phyloP scores from a whole-genome alignment of 352 stramenopile species.

The Elongisporangium undulatum region DNA sequence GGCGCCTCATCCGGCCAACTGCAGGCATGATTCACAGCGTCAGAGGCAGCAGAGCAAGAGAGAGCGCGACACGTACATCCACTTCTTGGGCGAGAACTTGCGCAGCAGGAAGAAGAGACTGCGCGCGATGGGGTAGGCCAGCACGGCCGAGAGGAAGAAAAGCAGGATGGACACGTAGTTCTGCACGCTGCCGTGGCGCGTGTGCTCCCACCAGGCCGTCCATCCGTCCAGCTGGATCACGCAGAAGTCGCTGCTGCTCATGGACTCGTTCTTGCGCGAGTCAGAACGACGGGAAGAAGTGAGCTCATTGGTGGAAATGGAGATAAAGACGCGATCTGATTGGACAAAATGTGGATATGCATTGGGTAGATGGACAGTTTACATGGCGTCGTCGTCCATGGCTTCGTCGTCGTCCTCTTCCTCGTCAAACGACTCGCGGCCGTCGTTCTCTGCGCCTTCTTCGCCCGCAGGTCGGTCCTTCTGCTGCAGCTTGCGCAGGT shows the following conservation, averaged over 20 bases:
- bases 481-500: conserved; percentile 58
- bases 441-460: conserved; percentile 19
- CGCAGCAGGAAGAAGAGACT: conserved; percentile 61
- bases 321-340: conserved; percentile 1
- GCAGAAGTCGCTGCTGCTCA: conserved; percentile 27
- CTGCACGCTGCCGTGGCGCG: conserved; percentile 35
- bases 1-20: conserved; percentile 66
- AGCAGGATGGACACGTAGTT: conserved; percentile 70
- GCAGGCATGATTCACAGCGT: background rate
- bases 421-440: conserved; percentile 47
- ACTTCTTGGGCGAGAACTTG: conserved; percentile 48
- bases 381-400: conserved; percentile 29
- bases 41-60: background rate
- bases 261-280: background rate
- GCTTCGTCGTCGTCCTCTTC: conserved; percentile 50
- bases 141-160: conserved; percentile 73
- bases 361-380: conserved; percentile 6
- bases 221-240: conserved; percentile 47
- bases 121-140: conserved; percentile 62
- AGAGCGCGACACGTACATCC: conserved; percentile 28
- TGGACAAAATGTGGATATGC: conserved; percentile 13
- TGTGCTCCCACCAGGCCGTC: conserved; percentile 52
- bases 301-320: background rate
- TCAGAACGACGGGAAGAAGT: background rate
- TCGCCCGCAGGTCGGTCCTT: conserved; percentile 41